Conservation (phyloP, 2,329 filamentous ascomycete genomes). For the Talaromyces pinophilus region DNA sequence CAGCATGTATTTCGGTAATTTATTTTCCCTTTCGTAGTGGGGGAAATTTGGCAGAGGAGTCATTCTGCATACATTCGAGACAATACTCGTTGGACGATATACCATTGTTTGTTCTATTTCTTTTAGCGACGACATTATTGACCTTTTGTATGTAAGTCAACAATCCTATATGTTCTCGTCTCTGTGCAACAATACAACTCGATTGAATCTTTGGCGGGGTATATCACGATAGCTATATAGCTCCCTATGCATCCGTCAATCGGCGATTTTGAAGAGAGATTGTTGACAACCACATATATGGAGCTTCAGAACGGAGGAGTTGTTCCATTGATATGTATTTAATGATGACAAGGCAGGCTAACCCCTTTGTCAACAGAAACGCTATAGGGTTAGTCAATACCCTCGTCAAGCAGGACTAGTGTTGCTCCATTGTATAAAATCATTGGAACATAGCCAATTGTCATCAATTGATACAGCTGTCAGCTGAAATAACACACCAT, state of each 20-base stretch:
- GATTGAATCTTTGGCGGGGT: not conserved
- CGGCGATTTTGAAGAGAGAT: not conserved
- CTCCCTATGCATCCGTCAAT: not conserved
- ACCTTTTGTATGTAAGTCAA: not conserved
- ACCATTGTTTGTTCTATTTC: not conserved
- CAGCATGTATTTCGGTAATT: not conserved
- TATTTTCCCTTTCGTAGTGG: not conserved
- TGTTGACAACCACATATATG: not conserved
- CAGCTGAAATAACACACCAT: constrained; percentile 9
- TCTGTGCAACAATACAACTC: not conserved
- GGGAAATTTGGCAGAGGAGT: not conserved
- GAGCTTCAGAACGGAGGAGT: not conserved
- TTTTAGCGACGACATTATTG: not conserved
- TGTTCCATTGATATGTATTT: not conserved
- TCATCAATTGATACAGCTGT: not conserved
- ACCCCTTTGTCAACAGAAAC: not conserved
- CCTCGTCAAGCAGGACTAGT: not conserved
- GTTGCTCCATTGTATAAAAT: not conserved
- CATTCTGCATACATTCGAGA: not conserved
- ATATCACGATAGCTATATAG: not conserved
- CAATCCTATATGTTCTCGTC: not conserved
- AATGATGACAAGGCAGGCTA: not conserved
- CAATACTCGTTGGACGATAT: not conserved
- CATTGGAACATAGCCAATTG: not conserved
- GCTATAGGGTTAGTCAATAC: not conserved